Percentiles rank a stretch among this genome's conserved stretches.
Evolutionary conservation across 139 green algal species (phyloP).

Genomic region (Coelastrella sp.): DNA sequence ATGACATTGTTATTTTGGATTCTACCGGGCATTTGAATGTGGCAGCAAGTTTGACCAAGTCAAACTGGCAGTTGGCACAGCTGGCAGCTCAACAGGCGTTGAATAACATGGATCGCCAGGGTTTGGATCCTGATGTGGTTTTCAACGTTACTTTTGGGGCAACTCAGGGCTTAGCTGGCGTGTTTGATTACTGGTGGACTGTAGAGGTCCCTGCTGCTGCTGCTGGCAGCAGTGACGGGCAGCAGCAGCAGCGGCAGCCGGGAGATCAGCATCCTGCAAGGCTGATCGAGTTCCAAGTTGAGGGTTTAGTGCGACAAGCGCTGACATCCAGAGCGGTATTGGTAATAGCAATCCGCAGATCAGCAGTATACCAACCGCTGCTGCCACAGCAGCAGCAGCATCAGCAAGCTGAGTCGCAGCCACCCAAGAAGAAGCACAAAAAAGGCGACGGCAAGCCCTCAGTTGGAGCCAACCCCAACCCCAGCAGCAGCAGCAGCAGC

Average conservation of each 20-base stretch:
- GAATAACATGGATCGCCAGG: constrained; percentile 54
- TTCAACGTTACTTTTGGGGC: constrained; percentile 69
- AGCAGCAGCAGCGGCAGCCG: constrained; percentile 24
- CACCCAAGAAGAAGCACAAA: neutral
- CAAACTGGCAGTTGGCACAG: constrained; percentile 57
- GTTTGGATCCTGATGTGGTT: constrained; percentile 59
- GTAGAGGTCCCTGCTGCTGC: constrained; percentile 52
- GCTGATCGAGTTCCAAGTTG: constrained; percentile 55
- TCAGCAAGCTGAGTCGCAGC: neutral
- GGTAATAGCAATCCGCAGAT: constrained; percentile 62
- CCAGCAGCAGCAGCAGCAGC: constrained; percentile 38
- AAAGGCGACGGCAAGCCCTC: neutral
- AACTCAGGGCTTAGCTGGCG: neutral
- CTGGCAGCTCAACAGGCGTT: constrained; percentile 58
- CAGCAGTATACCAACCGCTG: neutral
- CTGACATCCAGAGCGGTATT: constrained; percentile 64
- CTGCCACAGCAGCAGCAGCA: neutral
- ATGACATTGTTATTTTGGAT: constrained; percentile 75
- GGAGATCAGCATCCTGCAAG: constrained; percentile 5
- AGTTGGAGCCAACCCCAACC: neutral
- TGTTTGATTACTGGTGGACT: constrained; percentile 77
- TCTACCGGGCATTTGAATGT: constrained; percentile 77
- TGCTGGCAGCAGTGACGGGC: constrained; percentile 11
- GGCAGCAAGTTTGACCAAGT: constrained; percentile 57
- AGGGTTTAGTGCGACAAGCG: constrained; percentile 63